phyloP scores from a whole-genome alignment of 2,329 filamentous ascomycete genomes.

The Colletotrichum cordylinicola region DNA sequence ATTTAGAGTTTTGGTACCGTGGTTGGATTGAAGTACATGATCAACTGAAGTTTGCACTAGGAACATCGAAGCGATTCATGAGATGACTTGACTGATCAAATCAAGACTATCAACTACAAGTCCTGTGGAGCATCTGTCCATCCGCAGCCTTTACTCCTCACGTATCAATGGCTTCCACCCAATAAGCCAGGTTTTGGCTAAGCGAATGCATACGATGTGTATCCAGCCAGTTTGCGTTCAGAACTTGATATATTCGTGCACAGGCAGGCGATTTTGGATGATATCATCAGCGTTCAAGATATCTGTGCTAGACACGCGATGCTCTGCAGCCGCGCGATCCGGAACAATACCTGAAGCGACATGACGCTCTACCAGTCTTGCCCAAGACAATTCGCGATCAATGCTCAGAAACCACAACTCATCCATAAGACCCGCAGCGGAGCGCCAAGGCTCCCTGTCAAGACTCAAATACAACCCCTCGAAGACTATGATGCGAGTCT shows the following conservation, averaged over 20 bases:
- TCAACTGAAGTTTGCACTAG: background rate
- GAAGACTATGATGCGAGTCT: background rate
- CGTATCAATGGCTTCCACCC: background rate
- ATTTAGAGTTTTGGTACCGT: background rate
- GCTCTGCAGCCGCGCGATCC: background rate
- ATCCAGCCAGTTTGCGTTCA: background rate
- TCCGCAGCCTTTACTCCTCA: background rate
- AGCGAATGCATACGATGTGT: background rate
- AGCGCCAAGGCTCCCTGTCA: background rate
- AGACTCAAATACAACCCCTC: background rate
- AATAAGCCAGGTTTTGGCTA: fast-evolving
- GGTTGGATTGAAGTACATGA: background rate
- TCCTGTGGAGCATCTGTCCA: background rate
- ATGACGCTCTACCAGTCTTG: background rate
- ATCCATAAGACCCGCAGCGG: background rate
- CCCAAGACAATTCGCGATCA: background rate
- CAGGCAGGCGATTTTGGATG: background rate
- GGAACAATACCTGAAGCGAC: background rate
- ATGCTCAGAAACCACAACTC: background rate
- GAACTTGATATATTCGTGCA: background rate
- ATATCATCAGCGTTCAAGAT: background rate
- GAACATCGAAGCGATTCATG: background rate
- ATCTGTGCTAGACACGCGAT: background rate
- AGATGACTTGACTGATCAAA: background rate
- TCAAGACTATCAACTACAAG: background rate